These are phyloP conservation scores for Cercospora sojina DNA, from an alignment of 2,329 filamentous ascomycete species.

Conservation along the genomic window DNA sequence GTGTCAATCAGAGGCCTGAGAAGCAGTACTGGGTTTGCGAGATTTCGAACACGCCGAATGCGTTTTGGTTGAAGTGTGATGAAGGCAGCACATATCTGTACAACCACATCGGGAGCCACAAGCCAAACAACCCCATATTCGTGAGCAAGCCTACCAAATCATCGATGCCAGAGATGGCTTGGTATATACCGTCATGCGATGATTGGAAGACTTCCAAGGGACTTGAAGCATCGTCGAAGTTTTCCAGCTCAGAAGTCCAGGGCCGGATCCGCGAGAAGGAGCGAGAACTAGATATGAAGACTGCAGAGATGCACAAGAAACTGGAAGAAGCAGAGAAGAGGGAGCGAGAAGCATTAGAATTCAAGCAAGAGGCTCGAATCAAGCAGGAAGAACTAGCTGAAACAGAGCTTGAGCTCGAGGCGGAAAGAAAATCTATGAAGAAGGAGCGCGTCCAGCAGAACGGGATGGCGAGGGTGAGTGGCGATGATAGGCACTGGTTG, in stretches of 20 bases:
- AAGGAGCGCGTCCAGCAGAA: not conserved
- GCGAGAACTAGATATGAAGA: not conserved
- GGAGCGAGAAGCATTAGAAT: conserved; percentile 10
- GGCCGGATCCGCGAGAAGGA: conserved; percentile 7
- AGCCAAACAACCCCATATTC: conserved; percentile 8
- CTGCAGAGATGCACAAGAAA: conserved; percentile 5
- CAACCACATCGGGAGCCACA: conserved; percentile 13
- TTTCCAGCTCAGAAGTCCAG: conserved; percentile 1
- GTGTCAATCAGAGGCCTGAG: not conserved
- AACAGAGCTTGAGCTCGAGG: conserved; percentile 8
- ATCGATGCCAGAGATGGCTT: conserved; percentile 13
- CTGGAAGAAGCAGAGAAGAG: conserved; percentile 9
- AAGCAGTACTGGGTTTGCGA: conserved; percentile 16
- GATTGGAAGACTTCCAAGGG: conserved; percentile 9
- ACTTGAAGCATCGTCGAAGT: not conserved
- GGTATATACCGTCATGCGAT: conserved; percentile 12
- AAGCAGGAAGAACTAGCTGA: conserved; percentile 9
- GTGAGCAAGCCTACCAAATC: not conserved
- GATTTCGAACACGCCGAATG: conserved; percentile 13
- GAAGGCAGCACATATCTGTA: conserved; percentile 11
- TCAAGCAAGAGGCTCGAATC: conserved; percentile 10
- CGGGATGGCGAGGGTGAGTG: not conserved
- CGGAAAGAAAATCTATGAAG: not conserved
- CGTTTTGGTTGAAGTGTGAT: conserved; percentile 14
- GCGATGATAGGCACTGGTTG: not conserved